Conservation (phyloP, 1,284 basidiomycete species). For the Sanghuangporus weigelae region DNA sequence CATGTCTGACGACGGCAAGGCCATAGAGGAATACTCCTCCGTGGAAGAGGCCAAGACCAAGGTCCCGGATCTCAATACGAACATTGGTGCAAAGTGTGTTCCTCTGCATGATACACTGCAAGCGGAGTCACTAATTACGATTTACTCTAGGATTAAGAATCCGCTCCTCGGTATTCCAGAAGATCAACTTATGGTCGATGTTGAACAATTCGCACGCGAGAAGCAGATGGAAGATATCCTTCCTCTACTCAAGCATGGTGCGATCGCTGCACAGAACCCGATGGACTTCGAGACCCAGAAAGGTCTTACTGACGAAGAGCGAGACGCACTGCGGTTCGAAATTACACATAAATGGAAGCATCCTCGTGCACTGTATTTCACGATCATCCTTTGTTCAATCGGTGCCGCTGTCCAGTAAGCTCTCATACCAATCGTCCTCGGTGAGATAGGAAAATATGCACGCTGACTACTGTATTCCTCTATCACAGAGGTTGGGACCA, state of each 20-base stretch:
- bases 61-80: background rate
- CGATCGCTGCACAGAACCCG: slow-evolving; percentile 56
- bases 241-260: slow-evolving; percentile 54
- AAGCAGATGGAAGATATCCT: slow-evolving; percentile 47
- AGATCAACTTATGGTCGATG: slow-evolving; percentile 51
- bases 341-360: slow-evolving; percentile 61
- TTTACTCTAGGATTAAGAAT: slow-evolving; percentile 43
- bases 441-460: slow-evolving; percentile 40
- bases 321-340: slow-evolving; percentile 46
- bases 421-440: slow-evolving; percentile 50
- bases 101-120: background rate
- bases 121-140: background rate
- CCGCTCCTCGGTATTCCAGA: slow-evolving; percentile 51
- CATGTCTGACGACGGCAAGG: background rate
- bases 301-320: slow-evolving; percentile 60
- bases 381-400: slow-evolving; percentile 46
- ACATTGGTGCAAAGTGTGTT: background rate
- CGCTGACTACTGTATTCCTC: background rate
- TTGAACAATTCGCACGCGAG: slow-evolving; percentile 48
- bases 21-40: background rate
- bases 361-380: slow-evolving; percentile 51
- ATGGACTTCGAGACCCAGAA: slow-evolving; percentile 46
- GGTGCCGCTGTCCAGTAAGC: slow-evolving; percentile 63
- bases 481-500: slow-evolving; percentile 51
- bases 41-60: background rate